phyloP scores from a whole-genome alignment of 495 filamentous ascomycete species.

The Aspergillus nidulans region DNA sequence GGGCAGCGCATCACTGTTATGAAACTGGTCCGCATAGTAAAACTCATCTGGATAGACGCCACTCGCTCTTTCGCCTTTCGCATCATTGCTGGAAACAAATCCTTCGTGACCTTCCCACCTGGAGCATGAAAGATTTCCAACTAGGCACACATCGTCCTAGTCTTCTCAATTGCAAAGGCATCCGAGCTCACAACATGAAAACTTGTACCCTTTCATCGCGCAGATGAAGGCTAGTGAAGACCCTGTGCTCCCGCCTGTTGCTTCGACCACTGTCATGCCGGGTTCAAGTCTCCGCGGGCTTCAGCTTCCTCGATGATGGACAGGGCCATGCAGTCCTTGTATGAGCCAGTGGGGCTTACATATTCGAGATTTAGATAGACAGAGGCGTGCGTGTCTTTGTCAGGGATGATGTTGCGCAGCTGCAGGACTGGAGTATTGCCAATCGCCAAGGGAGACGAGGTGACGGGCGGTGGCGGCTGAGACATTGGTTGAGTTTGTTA shows the following conservation, averaged over 20 bases:
- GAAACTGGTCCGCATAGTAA: constrained; percentile 11
- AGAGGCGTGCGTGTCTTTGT: neutral
- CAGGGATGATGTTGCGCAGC: constrained; percentile 6
- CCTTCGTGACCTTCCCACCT: constrained; percentile 8
- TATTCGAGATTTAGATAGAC: constrained; percentile 16
- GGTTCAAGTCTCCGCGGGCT: constrained; percentile 10
- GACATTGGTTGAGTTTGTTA: too few species aligned
- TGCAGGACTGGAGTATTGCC: constrained; percentile 12
- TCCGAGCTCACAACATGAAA: constrained; percentile 13
- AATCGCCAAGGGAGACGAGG: neutral
- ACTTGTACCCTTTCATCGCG: constrained; percentile 7
- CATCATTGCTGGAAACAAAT: constrained; percentile 9
- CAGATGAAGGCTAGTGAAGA: constrained; percentile 16
- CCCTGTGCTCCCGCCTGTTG: constrained; percentile 17
- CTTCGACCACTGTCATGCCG: constrained; percentile 16
- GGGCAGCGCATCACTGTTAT: constrained; percentile 5
- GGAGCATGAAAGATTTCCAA: constrained; percentile 10
- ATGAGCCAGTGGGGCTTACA: constrained; percentile 16
- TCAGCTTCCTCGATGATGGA: constrained; percentile 19
- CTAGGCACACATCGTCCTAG: constrained; percentile 11
- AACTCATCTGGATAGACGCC: neutral
- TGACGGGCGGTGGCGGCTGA: neutral
- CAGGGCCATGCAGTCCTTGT: constrained; percentile 19
- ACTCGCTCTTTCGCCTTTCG: neutral
- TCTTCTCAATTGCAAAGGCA: constrained; percentile 15